Percentiles rank a stretch among this genome's conserved stretches.
Conservation (phyloP, 768 basidiomycete species). For the Mrakia frigida region DNA sequence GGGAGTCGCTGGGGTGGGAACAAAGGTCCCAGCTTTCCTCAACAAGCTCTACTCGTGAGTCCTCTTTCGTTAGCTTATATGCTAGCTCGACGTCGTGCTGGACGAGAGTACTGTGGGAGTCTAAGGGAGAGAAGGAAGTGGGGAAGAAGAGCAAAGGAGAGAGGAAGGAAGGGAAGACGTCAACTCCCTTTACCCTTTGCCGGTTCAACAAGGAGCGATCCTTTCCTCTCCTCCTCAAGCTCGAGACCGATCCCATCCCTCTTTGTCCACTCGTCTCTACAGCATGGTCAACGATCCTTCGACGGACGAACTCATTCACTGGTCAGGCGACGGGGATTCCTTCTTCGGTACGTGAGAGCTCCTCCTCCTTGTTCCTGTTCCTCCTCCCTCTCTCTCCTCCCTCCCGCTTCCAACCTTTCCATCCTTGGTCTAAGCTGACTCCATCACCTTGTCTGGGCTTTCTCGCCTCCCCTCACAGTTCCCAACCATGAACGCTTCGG, state of each 20-base stretch:
- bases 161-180: background rate
- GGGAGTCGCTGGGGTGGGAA: background rate
- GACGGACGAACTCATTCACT: conserved; percentile 19
- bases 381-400: background rate
- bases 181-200: background rate
- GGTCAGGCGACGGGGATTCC: conserved; percentile 20
- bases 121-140: background rate
- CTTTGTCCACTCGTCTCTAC: background rate
- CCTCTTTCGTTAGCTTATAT: background rate
- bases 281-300: conserved; percentile 30
- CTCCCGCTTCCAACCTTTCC: background rate
- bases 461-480: background rate
- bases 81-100: too few species aligned
- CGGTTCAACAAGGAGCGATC: background rate
- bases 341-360: conserved; percentile 24
- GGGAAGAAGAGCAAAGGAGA: background rate
- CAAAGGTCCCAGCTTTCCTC: conserved; percentile 29
- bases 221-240: background rate
- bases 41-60: conserved; percentile 31
- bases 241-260: background rate
- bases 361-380: background rate
- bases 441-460: background rate
- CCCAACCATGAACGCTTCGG: conserved; percentile 29
- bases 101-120: background rate
- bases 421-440: background rate